phyloP scores from a whole-genome alignment of 2,329 filamentous ascomycete genomes.

The Hypoxylon sp. region DNA sequence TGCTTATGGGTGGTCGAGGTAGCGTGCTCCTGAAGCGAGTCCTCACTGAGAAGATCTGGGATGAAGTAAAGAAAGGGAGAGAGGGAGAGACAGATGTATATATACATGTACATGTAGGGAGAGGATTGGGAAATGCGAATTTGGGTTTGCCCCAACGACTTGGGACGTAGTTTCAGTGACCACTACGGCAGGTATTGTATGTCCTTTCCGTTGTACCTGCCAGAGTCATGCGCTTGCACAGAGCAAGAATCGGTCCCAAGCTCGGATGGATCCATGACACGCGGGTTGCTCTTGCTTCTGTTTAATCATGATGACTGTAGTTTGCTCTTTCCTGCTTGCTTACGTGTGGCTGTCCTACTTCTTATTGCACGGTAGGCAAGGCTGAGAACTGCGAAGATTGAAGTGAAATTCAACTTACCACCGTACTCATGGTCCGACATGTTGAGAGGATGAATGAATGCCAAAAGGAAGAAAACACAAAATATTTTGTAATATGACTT shows the following conservation, averaged over 20 bases:
- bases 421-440: constrained; percentile 78
- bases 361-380: not conserved
- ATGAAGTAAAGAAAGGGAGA: not conserved
- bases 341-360: not conserved
- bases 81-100: not conserved
- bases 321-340: constrained; percentile 4
- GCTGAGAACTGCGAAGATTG: constrained; percentile 2
- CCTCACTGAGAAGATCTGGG: not conserved
- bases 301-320: constrained; percentile 5
- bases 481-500: not conserved
- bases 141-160: not conserved
- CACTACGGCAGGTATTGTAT: constrained; percentile 1
- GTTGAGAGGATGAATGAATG: constrained; percentile 41
- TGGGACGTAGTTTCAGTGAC: not conserved
- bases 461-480: constrained; percentile 3
- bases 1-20: not conserved
- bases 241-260: constrained; percentile 13
- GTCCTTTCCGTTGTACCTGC: constrained; percentile 9
- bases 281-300: not conserved
- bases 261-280: constrained; percentile 9
- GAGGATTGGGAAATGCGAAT: not conserved
- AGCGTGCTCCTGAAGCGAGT: not conserved
- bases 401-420: constrained; percentile 60
- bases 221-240: constrained; percentile 16
- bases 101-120: constrained; percentile 1